Percentiles rank a stretch among this genome's conserved stretches.
These are phyloP conservation scores for Hanseniaspora occidentalis DNA, from an alignment of 805 yeast species.

Conservation along the genomic window DNA sequence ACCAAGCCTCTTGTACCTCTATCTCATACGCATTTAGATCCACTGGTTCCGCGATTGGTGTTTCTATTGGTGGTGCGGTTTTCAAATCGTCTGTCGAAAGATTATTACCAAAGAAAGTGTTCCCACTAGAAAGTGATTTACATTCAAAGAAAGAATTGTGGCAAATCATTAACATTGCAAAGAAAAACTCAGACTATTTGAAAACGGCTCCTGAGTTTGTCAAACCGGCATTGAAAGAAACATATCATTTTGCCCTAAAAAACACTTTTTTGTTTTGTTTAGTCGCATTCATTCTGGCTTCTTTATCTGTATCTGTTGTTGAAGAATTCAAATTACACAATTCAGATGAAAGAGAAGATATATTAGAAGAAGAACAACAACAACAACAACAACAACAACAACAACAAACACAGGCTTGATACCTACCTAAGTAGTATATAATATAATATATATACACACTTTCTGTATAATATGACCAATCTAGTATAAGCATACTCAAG, in stretches of 20 bases:
- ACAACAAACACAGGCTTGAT: no score
- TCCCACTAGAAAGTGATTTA: constrained; percentile 22
- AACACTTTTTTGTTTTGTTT: constrained; percentile 29
- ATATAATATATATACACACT: no score
- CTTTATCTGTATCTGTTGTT: constrained; percentile 32
- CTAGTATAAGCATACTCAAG: no score
- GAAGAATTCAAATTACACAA: constrained; percentile 46
- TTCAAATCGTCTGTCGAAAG: constrained; percentile 35
- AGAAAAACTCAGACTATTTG: constrained; percentile 44
- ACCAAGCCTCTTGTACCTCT: constrained; percentile 76
- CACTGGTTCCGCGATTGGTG: constrained; percentile 79
- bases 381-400: no score
- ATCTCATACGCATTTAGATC: constrained; percentile 83
- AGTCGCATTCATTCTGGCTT: constrained; percentile 22
- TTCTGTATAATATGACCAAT: no score
- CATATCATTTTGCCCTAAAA: constrained; percentile 42
- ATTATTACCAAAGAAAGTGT: constrained; percentile 21
- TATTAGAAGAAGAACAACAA: background rate
- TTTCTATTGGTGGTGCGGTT: constrained; percentile 54
- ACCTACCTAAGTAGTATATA: no score
- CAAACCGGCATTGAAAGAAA: constrained; percentile 31
- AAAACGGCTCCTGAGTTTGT: constrained; percentile 41
- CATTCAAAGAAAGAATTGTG: constrained; percentile 28
- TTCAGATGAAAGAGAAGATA: background rate
- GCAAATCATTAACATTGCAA: constrained; percentile 37